phyloP scores from a whole-genome alignment of 306 rosid genomes.

The Trichosanthes cucumerina region DNA sequence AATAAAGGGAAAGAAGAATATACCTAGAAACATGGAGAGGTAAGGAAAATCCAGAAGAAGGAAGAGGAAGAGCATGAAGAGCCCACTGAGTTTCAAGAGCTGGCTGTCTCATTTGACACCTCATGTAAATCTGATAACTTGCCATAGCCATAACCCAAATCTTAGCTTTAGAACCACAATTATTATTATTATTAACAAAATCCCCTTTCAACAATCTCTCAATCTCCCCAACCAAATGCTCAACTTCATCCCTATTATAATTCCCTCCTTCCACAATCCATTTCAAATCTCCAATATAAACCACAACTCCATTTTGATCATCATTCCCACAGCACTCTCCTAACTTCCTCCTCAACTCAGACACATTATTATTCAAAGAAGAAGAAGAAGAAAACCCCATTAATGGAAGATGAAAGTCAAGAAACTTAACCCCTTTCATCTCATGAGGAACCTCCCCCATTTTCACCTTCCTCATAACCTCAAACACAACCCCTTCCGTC shows the following conservation, averaged over 20 bases:
- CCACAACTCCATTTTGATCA: background rate
- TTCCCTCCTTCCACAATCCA: conserved; percentile 1
- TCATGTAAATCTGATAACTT: conserved; percentile 11
- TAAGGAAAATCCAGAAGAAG: conserved; percentile 1
- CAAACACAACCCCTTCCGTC: background rate
- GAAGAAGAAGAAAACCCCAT: background rate
- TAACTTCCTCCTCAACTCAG: background rate
- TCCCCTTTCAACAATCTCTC: background rate
- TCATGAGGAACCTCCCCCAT: conserved; percentile 3
- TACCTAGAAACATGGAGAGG: conserved; percentile 9
- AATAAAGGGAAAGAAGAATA: too few species aligned
- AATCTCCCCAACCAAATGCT: background rate
- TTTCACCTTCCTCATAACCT: background rate
- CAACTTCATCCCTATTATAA: background rate
- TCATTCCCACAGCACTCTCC: background rate
- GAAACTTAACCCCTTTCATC: background rate
- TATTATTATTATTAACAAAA: background rate
- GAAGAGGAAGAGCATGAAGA: conserved; percentile 9
- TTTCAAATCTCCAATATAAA: conserved; percentile 12
- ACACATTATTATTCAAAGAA: background rate
- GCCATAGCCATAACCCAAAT: conserved; percentile 10
- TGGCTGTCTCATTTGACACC: conserved; percentile 12
- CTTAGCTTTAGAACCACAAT: background rate
- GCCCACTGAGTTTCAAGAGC: conserved; percentile 11
- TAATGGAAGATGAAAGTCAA: background rate